Base-by-base conservation (phyloP, 2,329 filamentous ascomycete genomes). In the Lachnellula subtilissima region DNA sequence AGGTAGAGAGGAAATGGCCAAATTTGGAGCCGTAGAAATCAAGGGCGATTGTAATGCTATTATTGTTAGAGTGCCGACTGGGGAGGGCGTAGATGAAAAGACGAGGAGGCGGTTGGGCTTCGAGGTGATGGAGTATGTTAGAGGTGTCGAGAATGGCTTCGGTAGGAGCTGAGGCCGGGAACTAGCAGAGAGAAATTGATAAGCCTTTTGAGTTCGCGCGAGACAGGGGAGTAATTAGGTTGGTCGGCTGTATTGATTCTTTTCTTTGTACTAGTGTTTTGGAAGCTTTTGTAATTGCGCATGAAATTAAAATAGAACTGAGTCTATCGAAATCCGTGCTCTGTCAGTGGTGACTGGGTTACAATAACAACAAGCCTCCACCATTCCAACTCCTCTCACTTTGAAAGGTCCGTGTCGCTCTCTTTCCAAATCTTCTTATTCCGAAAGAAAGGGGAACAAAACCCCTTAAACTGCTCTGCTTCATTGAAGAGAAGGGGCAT, bases 101-200 rank as follows among this genome's bases (percentile, higher is more conserved):
- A 85, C 84, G 11, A 78, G 91, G 70, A 79, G 91, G 57, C 78
- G 91, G 59, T 75, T 96, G 50, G 87, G 85, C 1, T 97, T 97
- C 73, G 92, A 97, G 75, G 85, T 97, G 61, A 82, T 88, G 53
- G 92, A 97, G 73, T 95, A 88, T 84, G 80, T 91, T 3, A 64
- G 65, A 45, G 63, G 64, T 46, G 49, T 66, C 28, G 65, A 66
- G 32, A 57, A 32, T 25, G 62, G 60, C 0, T 60, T 59, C 52
- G 55, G 56, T 11, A 57, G 55, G 37, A n/a, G 12, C 28, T 54
- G 37, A 54, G 19, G 39, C 9, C 12, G 42, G 17, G 9, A 45
- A 19, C 12, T 45, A 14, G 12, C 28, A 32, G 28, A 11, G 9
- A 32, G 2, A 32, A 12, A 14, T 7, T 25, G 3, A 19, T 17